A percentile compares a stretch with the other conserved stretches of the same genome.
Conservation (phyloP, 2,329 filamentous ascomycete species). For the Neonectria sp. region DNA sequence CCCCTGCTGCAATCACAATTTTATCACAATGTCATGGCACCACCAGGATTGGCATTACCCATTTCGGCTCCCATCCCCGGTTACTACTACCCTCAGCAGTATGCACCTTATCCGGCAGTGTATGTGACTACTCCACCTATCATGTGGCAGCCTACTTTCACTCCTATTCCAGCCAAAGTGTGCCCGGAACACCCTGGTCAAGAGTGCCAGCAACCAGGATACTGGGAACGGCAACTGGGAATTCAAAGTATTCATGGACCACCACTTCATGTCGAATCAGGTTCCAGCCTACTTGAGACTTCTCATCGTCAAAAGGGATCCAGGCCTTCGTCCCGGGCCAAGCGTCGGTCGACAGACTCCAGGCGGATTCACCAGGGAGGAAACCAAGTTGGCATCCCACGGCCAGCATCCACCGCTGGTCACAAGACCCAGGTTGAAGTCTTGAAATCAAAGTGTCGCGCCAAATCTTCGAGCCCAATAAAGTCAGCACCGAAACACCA, state of each 20-base stretch:
- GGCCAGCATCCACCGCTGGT: neutral
- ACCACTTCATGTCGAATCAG: neutral
- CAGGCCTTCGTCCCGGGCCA: neutral
- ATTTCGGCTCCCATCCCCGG: neutral
- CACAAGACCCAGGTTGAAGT: constrained; percentile 1
- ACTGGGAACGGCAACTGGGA: neutral
- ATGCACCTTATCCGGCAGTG: neutral
- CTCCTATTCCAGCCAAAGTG: neutral
- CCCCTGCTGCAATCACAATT: neutral
- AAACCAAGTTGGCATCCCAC: neutral
- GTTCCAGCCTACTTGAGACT: neutral
- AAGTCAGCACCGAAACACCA: neutral
- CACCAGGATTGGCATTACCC: neutral
- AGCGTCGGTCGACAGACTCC: neutral
- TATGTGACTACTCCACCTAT: constrained; percentile 2
- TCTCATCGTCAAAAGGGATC: neutral
- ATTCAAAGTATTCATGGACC: neutral
- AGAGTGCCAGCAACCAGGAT: neutral
- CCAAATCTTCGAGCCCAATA: neutral
- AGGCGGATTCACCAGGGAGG: neutral
- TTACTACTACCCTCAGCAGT: neutral
- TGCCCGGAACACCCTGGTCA: neutral
- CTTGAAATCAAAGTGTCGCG: neutral
- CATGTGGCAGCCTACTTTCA: neutral
- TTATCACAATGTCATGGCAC: neutral